Conservation (phyloP, 2,329 filamentous ascomycete genomes). For the Neofusicoccum umdonicola region DNA sequence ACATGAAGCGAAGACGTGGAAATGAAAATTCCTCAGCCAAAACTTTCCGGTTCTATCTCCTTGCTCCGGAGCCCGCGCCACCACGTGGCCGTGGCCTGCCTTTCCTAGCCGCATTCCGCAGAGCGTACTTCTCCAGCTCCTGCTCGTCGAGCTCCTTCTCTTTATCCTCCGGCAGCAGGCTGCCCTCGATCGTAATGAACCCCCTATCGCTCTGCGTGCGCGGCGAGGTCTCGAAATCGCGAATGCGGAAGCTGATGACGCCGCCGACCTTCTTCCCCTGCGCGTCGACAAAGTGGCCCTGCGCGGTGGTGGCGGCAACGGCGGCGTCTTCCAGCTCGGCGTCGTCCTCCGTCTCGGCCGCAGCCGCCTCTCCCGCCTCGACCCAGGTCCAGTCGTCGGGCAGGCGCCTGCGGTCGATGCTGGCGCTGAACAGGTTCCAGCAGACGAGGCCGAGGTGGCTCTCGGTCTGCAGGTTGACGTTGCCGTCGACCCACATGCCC, state of each 20-base stretch:
- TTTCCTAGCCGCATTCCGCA: not conserved
- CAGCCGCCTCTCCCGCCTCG: conserved; percentile 50
- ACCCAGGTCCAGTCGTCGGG: conserved; percentile 81
- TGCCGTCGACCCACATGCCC: conserved; percentile 74
- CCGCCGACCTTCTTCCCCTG: conserved; percentile 65
- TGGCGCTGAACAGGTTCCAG: conserved; percentile 89
- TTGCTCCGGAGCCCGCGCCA: not conserved
- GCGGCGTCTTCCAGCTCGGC: conserved; percentile 16
- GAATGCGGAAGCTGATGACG: conserved; percentile 72
- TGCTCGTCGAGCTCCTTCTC: conserved; percentile 50
- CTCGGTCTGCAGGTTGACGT: conserved; percentile 81
- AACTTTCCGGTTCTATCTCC: not conserved
- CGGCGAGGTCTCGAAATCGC: conserved; percentile 69
- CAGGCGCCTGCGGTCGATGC: conserved; percentile 73
- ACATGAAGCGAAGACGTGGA: not conserved
- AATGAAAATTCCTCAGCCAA: not conserved
- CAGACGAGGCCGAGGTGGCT: conserved; percentile 86
- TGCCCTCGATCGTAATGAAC: conserved; percentile 83
- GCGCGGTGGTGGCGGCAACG: conserved; percentile 31
- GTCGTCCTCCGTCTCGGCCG: conserved; percentile 25
- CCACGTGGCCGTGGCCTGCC: conserved; percentile 1
- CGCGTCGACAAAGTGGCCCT: conserved; percentile 74
- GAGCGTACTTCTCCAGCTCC: conserved; percentile 17
- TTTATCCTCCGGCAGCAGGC: conserved; percentile 69
- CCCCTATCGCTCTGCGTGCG: conserved; percentile 69